Evolutionary conservation across 2,329 filamentous ascomycete genomes (phyloP).

Genomic region (Pyrenophora seminiperda): DNA sequence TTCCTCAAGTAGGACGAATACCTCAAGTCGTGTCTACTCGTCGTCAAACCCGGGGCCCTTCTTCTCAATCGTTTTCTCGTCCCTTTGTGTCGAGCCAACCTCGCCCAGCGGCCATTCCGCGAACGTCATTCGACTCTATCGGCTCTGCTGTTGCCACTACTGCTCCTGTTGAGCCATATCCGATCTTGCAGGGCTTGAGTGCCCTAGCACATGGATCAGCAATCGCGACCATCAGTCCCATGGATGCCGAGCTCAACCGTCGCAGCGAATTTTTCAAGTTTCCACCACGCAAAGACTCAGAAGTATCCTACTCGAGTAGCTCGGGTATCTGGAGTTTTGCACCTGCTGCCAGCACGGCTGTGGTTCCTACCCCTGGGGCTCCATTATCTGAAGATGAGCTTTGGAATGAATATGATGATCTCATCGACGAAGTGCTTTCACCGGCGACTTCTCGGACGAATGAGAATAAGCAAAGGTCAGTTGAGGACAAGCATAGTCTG

Average conservation of each 20-base stretch:
- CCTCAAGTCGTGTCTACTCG: slow-evolving; percentile 75
- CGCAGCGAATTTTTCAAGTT: slow-evolving; percentile 73
- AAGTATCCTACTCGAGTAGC: slow-evolving; percentile 67
- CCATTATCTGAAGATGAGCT: slow-evolving; percentile 81
- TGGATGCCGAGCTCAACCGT: slow-evolving; percentile 38
- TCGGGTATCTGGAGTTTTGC: slow-evolving; percentile 66
- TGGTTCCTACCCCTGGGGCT: slow-evolving; percentile 66
- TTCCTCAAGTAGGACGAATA: slow-evolving; percentile 84
- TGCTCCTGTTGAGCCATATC: slow-evolving; percentile 42
- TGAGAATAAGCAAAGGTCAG: slow-evolving; percentile 12
- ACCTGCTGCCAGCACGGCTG: slow-evolving; percentile 63
- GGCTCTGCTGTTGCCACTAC: slow-evolving; percentile 34
- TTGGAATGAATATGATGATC: slow-evolving; percentile 92
- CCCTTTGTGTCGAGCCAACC: slow-evolving; percentile 67
- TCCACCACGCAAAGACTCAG: slow-evolving; percentile 73
- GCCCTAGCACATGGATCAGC: slow-evolving; percentile 47
- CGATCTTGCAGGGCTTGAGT: slow-evolving; percentile 41
- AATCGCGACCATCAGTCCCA: slow-evolving; percentile 42
- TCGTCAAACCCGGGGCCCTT: slow-evolving; percentile 66
- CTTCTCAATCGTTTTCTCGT: slow-evolving; percentile 81
- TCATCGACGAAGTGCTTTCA: slow-evolving; percentile 73
- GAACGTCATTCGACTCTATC: slow-evolving; percentile 43
- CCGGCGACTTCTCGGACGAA: slow-evolving; percentile 36
- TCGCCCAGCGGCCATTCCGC: slow-evolving; percentile 37
- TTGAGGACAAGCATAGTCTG: slow-evolving; percentile 14